A percentile compares a stretch with the other conserved stretches of the same genome.
Evolutionary conservation across 371 early-diverging fungal species (phyloP).

Genomic region (Mortierella sp.): DNA sequence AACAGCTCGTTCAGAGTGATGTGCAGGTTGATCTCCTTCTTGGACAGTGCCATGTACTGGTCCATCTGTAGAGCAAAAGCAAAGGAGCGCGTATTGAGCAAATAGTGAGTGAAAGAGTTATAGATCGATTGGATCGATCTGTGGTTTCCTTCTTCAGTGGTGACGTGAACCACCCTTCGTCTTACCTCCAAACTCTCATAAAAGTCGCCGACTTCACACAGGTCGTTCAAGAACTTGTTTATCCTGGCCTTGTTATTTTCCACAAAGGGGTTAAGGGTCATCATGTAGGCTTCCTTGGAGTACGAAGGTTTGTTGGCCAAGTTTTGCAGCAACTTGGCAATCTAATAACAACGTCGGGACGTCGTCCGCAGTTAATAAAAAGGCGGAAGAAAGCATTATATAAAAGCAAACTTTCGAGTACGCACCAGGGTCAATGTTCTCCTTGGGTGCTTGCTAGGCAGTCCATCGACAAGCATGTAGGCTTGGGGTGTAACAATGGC

Average conservation of each 20-base stretch:
- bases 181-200: slow-evolving; percentile 88
- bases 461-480: slow-evolving; percentile 91
- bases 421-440: slow-evolving; percentile 89
- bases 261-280: slow-evolving; percentile 87
- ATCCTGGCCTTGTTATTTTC: slow-evolving; percentile 89
- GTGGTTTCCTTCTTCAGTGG: too few relatives aligned
- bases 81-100: background rate
- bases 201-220: slow-evolving; percentile 96
- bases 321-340: slow-evolving; percentile 94
- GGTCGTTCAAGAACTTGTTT: slow-evolving; percentile 87
- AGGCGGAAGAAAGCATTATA: background rate
- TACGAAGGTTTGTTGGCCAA: slow-evolving; percentile 95
- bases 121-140: too few relatives aligned
- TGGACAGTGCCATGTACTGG: slow-evolving; percentile 94
- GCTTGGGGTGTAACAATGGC: slow-evolving; percentile 96
- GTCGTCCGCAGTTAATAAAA: background rate
- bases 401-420: background rate
- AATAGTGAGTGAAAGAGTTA: too few relatives aligned
- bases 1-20: slow-evolving; percentile 95
- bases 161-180: too few relatives aligned
- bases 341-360: too few relatives aligned
- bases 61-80: slow-evolving; percentile 75
- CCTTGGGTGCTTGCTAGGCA: slow-evolving; percentile 83
- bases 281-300: slow-evolving; percentile 94
- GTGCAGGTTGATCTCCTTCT: slow-evolving; percentile 88